Conservation (phyloP, 2,329 filamentous ascomycete genomes). For the Acrodontium crateriforme region DNA sequence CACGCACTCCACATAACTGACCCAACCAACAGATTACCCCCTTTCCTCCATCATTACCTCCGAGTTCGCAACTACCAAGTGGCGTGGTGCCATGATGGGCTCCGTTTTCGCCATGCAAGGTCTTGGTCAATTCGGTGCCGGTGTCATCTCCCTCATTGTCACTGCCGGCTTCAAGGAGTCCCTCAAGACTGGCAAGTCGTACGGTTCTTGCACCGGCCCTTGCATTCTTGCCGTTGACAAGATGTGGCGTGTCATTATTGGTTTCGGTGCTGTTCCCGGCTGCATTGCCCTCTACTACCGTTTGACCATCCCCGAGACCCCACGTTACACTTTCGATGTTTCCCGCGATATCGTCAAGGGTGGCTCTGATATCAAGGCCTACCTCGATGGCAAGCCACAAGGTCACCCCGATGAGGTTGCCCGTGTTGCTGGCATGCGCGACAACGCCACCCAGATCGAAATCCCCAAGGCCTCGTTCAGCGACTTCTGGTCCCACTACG, state of each 20-base stretch:
- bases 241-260: constrained; percentile 75
- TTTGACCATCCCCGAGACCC: constrained; percentile 76
- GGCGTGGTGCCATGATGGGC: constrained; percentile 77
- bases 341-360: constrained; percentile 61
- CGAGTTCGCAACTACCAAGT: constrained; percentile 76
- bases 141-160: constrained; percentile 59
- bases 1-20: too few relatives aligned
- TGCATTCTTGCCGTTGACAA: constrained; percentile 67
- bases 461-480: constrained; percentile 56
- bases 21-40: constrained; percentile 49
- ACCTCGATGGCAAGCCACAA: constrained; percentile 51
- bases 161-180: constrained; percentile 25
- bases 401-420: constrained; percentile 53
- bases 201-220: constrained; percentile 40
- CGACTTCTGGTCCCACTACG: constrained; percentile 61
- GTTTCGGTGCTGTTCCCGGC: constrained; percentile 66
- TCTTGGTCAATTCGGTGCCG: constrained; percentile 63
- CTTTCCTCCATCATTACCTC: constrained; percentile 74
- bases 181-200: constrained; percentile 21
- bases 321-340: constrained; percentile 77
- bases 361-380: constrained; percentile 59
- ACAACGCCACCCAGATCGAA: constrained; percentile 41
- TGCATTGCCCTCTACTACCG: constrained; percentile 76
- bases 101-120: constrained; percentile 81
- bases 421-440: constrained; percentile 44